Percentiles rank a stretch among this genome's conserved stretches.
Conservation (phyloP, 306 rosid species). For the Ochetophila trinervis region DNA sequence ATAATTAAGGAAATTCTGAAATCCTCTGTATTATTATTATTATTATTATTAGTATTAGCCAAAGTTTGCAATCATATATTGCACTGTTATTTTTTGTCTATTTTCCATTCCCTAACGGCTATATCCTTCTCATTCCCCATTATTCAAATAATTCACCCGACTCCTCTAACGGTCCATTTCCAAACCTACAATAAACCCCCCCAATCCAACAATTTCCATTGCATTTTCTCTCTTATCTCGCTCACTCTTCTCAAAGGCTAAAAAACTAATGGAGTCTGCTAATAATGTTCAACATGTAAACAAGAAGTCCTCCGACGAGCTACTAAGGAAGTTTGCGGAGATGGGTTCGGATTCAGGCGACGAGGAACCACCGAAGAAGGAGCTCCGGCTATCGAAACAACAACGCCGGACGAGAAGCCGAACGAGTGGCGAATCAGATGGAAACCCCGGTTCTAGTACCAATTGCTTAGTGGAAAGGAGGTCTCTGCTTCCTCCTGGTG, state of each 20-base stretch:
- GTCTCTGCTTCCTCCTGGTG: constrained; percentile 48
- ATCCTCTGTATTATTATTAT: neutral
- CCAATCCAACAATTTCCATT: neutral
- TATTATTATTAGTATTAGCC: neutral
- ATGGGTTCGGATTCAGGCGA: constrained; percentile 22
- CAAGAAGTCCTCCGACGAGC: constrained; percentile 80
- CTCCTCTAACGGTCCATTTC: constrained; percentile 40
- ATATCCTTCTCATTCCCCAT: constrained; percentile 17
- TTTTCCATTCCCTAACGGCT: constrained; percentile 34
- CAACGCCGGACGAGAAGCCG: constrained; percentile 34
- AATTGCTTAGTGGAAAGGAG: constrained; percentile 46
- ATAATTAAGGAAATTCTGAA: neutral
- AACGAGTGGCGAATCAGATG: constrained; percentile 18
- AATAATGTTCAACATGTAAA: constrained; percentile 56
- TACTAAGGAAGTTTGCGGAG: constrained; percentile 70
- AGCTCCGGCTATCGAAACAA: constrained; percentile 28
- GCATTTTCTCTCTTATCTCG: neutral
- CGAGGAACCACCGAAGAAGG: constrained; percentile 15
- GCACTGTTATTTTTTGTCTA: neutral
- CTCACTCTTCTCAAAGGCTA: neutral
- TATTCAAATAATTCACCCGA: constrained; percentile 23
- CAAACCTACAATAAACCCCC: neutral
- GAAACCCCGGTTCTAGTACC: constrained; percentile 32
- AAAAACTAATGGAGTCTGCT: constrained; percentile 44
- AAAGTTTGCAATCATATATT: neutral